Evolutionary conservation across 2,329 filamentous ascomycete genomes (phyloP).

Genomic region (Lizonia empirigonia): DNA sequence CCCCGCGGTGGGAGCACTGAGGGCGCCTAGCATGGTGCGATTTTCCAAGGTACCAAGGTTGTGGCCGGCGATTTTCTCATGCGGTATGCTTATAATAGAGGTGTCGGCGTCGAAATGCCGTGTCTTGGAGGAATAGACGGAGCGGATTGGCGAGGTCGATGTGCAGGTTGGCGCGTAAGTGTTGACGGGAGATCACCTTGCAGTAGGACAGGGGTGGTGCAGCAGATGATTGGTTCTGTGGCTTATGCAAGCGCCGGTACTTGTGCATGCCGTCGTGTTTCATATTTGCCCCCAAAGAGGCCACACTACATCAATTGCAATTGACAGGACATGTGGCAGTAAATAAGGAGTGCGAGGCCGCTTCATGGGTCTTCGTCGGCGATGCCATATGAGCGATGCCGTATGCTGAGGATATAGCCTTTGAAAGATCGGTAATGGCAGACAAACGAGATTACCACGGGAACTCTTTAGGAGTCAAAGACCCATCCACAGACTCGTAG

Average conservation of each 20-base stretch:
- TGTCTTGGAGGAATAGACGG: constrained; percentile 32
- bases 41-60: constrained; percentile 22
- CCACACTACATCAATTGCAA: constrained; percentile 15
- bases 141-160: constrained; percentile 39
- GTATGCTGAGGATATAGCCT: neutral
- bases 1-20: constrained; percentile 32
- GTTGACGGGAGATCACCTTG: constrained; percentile 40
- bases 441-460: neutral
- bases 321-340: constrained; percentile 22
- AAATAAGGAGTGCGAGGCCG: constrained; percentile 1
- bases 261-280: constrained; percentile 31
- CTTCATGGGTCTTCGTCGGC: neutral
- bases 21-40: constrained; percentile 42
- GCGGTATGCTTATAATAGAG: constrained; percentile 39
- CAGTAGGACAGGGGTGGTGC: constrained; percentile 26
- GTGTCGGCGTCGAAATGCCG: constrained; percentile 32
- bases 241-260: constrained; percentile 34
- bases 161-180: constrained; percentile 40
- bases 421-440: neutral
- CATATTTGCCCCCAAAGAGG: constrained; percentile 23
- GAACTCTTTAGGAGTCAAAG: neutral
- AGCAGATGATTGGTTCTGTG: constrained; percentile 32
- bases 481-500: neutral
- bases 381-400: neutral
- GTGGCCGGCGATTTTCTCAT: constrained; percentile 9